Evolutionary conservation across 1,284 basidiomycete species (phyloP).

Genomic region (Irpex sp.): DNA sequence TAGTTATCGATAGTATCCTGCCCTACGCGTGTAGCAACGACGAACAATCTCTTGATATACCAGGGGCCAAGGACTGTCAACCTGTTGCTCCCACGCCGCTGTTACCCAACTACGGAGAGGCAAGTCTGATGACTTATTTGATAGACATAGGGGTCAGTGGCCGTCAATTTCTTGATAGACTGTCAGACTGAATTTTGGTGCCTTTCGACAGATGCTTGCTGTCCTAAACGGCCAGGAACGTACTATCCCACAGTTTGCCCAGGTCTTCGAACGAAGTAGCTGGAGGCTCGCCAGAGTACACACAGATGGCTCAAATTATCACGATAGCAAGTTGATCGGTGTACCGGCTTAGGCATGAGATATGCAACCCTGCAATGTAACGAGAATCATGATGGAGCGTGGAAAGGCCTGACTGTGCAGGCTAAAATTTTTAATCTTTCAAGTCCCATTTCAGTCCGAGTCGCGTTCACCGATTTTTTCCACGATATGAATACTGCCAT

Average conservation of each 20-base stretch:
- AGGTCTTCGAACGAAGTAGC: constrained; percentile 12
- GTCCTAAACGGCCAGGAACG: constrained; percentile 17
- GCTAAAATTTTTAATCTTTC: no score
- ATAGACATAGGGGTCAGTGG: background rate
- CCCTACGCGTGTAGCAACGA: constrained; percentile 3
- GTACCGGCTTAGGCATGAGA: background rate
- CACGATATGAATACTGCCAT: no score
- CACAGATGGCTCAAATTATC: background rate
- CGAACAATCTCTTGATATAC: background rate
- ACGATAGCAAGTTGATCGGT: background rate
- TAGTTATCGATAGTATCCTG: constrained; percentile 6
- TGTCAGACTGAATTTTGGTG: no score
- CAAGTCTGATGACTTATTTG: background rate
- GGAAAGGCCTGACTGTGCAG: no score
- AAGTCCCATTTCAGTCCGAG: no score
- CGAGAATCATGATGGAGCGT: no score
- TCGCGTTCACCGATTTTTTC: no score
- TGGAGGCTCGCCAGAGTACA: constrained; percentile 14
- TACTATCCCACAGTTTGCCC: constrained; percentile 10
- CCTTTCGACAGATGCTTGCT: constrained; percentile 12
- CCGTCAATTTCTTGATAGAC: background rate
- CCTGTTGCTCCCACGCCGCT: background rate
- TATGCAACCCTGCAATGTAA: background rate
- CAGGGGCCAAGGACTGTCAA: background rate
- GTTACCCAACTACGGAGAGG: background rate